A percentile compares a stretch with the other conserved stretches of the same genome.
Conservation (phyloP, 2,329 filamentous ascomycete species). For the Calonectria pauciramosa region DNA sequence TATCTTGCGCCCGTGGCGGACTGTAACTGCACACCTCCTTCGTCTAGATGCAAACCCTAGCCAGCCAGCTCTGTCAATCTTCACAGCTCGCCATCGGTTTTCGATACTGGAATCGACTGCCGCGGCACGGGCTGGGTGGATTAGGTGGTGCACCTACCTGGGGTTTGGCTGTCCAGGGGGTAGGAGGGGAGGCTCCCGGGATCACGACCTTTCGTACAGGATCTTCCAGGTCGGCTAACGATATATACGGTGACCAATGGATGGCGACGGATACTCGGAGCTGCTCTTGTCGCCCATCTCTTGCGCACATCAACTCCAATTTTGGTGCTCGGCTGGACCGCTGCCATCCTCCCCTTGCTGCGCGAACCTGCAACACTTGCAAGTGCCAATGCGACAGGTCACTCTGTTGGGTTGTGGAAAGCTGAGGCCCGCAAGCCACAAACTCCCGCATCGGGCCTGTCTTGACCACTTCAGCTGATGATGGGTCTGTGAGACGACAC, state of each 20-base stretch:
- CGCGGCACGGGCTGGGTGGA: not conserved
- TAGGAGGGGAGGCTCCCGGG: slow-evolving; percentile 14
- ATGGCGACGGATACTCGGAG: slow-evolving; percentile 2
- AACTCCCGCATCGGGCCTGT: slow-evolving; percentile 7
- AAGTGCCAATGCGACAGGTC: slow-evolving; percentile 17
- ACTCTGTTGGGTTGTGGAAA: not conserved
- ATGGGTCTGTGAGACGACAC: slow-evolving; percentile 20
- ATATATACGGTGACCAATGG: slow-evolving; percentile 29
- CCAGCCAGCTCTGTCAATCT: slow-evolving; percentile 10
- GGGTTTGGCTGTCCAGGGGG: slow-evolving; percentile 25
- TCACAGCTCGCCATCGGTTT: slow-evolving; percentile 15
- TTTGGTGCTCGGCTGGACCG: slow-evolving; percentile 10
- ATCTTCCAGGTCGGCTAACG: slow-evolving; percentile 27
- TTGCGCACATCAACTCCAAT: slow-evolving; percentile 13
- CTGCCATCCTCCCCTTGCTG: not conserved
- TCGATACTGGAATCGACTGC: slow-evolving; percentile 21
- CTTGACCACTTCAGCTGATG: slow-evolving; percentile 21
- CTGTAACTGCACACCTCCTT: slow-evolving; percentile 6
- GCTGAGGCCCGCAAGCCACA: slow-evolving; percentile 23
- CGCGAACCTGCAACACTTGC: slow-evolving; percentile 2
- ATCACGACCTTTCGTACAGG: slow-evolving; percentile 23
- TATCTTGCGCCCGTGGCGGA: slow-evolving; percentile 8
- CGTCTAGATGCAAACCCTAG: not conserved
- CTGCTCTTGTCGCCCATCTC: slow-evolving; percentile 11
- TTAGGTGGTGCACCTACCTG: slow-evolving; percentile 18